phyloP scores from a whole-genome alignment of 1,139 yeast species.

The Geotrichum restrictum region DNA sequence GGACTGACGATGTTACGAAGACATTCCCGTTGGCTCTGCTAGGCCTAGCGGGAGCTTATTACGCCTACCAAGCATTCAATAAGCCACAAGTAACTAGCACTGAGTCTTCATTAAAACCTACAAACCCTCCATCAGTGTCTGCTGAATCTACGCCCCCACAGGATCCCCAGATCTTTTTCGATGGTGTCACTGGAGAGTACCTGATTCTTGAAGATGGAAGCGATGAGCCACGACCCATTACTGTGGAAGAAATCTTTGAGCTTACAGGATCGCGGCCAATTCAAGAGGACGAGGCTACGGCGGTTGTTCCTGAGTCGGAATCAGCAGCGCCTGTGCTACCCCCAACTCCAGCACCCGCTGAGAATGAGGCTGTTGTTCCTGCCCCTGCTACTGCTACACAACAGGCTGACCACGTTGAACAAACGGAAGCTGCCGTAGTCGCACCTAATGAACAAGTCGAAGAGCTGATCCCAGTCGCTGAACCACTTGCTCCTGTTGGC shows the following conservation, averaged over 20 bases:
- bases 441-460: not conserved
- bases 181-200: slow-evolving; percentile 17
- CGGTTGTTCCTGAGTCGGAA: slow-evolving; percentile 11
- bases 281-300: not conserved
- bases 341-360: not conserved
- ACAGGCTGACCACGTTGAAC: not conserved
- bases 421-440: not conserved
- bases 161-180: slow-evolving; percentile 10
- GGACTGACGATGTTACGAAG: not conserved
- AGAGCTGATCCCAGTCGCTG: not conserved
- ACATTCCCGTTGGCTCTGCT: slow-evolving; percentile 4
- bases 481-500: not conserved
- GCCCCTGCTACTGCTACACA: slow-evolving; percentile 10
- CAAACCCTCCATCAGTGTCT: too few relatives aligned
- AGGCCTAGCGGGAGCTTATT: slow-evolving; percentile 8
- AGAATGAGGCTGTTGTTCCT: slow-evolving; percentile 4
- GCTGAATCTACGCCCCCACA: not conserved
- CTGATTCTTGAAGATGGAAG: slow-evolving; percentile 10
- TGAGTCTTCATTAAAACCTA: not conserved
- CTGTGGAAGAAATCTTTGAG: slow-evolving; percentile 18
- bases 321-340: not conserved
- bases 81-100: too few relatives aligned
- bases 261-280: slow-evolving; percentile 17
- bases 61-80: not conserved
- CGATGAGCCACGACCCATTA: slow-evolving; percentile 7